These are phyloP conservation scores for Wickerhamomyces sp. DNA, from an alignment of 1,139 yeast species.

Conservation along the genomic window DNA sequence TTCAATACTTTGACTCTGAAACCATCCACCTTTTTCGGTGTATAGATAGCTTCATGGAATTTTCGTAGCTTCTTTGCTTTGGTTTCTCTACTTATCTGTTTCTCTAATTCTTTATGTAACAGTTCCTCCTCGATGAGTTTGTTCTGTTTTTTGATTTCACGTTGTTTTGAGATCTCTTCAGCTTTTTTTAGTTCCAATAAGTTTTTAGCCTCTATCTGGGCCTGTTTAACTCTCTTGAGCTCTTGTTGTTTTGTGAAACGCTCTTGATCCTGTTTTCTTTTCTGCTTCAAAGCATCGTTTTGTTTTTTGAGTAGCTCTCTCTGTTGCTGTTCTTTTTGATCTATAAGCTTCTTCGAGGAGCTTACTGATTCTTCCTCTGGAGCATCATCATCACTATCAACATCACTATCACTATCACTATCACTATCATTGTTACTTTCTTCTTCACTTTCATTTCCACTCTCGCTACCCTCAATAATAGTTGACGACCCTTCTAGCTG, in stretches of 20 bases:
- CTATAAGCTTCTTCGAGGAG: slow-evolving; percentile 25
- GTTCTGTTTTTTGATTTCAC: slow-evolving; percentile 13
- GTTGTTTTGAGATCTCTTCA: slow-evolving; percentile 18
- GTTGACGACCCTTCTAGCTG: slow-evolving; percentile 6
- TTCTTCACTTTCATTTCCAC: slow-evolving; percentile 5
- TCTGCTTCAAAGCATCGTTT: slow-evolving; percentile 39
- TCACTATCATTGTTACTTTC: slow-evolving; percentile 5
- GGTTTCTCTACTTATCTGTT: slow-evolving; percentile 12
- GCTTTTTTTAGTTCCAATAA: slow-evolving; percentile 23
- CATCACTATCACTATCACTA: not conserved
- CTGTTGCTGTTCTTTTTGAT: slow-evolving; percentile 34
- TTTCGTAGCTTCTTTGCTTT: slow-evolving; percentile 14
- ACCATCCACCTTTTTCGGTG: slow-evolving; percentile 18
- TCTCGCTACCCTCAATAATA: too few species aligned
- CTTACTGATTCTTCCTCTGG: slow-evolving; percentile 35
- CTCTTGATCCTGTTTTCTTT: slow-evolving; percentile 46
- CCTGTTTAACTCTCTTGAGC: slow-evolving; percentile 29
- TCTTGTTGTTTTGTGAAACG: slow-evolving; percentile 42
- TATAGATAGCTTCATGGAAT: slow-evolving; percentile 7
- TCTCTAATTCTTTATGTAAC: slow-evolving; percentile 13
- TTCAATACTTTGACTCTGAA: slow-evolving; percentile 18
- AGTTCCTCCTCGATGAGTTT: slow-evolving; percentile 16
- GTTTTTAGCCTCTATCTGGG: slow-evolving; percentile 31
- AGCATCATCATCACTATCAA: slow-evolving; percentile 25
- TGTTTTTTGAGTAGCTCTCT: slow-evolving; percentile 32